Conservation (phyloP, 1,284 basidiomycete species). For the Pascua guehoae region DNA sequence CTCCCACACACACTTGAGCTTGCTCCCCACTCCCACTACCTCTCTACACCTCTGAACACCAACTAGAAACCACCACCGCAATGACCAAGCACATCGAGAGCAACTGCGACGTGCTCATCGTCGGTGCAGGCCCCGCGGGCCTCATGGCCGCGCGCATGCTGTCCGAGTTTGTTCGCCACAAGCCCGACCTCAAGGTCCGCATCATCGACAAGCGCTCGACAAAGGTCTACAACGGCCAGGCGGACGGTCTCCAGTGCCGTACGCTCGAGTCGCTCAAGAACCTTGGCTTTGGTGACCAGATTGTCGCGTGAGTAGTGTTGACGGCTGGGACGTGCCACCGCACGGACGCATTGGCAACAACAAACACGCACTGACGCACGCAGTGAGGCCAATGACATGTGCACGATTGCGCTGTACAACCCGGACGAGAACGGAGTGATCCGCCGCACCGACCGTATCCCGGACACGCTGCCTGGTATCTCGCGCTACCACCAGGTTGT, state of each 20-base stretch:
- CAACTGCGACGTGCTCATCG: constrained; percentile 12
- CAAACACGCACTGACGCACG: too few species aligned
- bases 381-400: constrained; percentile 17
- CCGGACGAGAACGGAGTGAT: constrained; percentile 19
- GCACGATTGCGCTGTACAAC: constrained; percentile 19
- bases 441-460: constrained; percentile 21
- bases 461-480: constrained; percentile 20
- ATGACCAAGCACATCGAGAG: constrained; percentile 8
- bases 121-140: constrained; percentile 15
- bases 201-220: constrained; percentile 23
- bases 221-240: constrained; percentile 22
- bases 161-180: constrained; percentile 11
- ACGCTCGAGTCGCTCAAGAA: constrained; percentile 18
- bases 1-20: background rate
- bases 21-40: background rate
- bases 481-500: constrained; percentile 22
- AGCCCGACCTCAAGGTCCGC: constrained; percentile 20
- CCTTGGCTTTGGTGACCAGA: constrained; percentile 15
- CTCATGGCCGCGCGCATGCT: constrained; percentile 20
- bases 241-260: constrained; percentile 18
- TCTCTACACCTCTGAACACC: background rate
- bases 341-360: background rate
- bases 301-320: background rate
- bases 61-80: background rate
- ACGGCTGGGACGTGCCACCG: too few species aligned